A percentile compares a stretch with the other conserved stretches of the same genome.
Conservation (phyloP, 768 basidiomycete species). For the Coprinopsis sp. region DNA sequence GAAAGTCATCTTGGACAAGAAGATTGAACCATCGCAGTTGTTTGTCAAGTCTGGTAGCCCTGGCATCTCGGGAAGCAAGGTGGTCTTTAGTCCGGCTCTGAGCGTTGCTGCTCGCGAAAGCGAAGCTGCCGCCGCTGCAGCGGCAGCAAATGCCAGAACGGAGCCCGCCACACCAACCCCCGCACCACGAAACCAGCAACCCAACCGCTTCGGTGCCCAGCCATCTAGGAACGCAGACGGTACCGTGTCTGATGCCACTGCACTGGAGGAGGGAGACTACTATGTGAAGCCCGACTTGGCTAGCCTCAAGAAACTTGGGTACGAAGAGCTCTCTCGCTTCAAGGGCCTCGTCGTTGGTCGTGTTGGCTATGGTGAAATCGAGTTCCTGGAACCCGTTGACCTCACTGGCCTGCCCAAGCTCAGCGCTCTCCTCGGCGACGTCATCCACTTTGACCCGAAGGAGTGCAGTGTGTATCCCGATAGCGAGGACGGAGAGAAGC, state of each 20-base stretch:
- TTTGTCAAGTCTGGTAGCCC: slow-evolving; percentile 51
- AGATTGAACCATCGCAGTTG: slow-evolving; percentile 67
- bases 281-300: slow-evolving; percentile 80
- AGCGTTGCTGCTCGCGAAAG: slow-evolving; percentile 73
- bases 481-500: slow-evolving; percentile 79
- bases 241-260: slow-evolving; percentile 26
- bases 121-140: slow-evolving; percentile 43
- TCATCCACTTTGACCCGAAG: slow-evolving; percentile 85
- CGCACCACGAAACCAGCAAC: slow-evolving; percentile 31
- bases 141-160: slow-evolving; percentile 15
- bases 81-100: slow-evolving; percentile 71
- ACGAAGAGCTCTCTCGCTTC: slow-evolving; percentile 70
- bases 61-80: slow-evolving; percentile 43
- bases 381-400: slow-evolving; percentile 76
- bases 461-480: slow-evolving; percentile 95
- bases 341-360: slow-evolving; percentile 82
- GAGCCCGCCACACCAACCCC: slow-evolving; percentile 27
- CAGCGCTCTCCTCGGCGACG: slow-evolving; percentile 76
- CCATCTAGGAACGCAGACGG: slow-evolving; percentile 23
- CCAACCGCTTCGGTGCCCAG: slow-evolving; percentile 36
- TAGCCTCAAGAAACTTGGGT: slow-evolving; percentile 64
- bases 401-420: slow-evolving; percentile 81
- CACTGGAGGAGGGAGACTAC: slow-evolving; percentile 83
- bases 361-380: slow-evolving; percentile 87
- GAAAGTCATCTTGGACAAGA: slow-evolving; percentile 87